Evolutionary conservation across 192 early-diverging fungal species (phyloP).

Genomic region (Entomortierella chlamydospora): DNA sequence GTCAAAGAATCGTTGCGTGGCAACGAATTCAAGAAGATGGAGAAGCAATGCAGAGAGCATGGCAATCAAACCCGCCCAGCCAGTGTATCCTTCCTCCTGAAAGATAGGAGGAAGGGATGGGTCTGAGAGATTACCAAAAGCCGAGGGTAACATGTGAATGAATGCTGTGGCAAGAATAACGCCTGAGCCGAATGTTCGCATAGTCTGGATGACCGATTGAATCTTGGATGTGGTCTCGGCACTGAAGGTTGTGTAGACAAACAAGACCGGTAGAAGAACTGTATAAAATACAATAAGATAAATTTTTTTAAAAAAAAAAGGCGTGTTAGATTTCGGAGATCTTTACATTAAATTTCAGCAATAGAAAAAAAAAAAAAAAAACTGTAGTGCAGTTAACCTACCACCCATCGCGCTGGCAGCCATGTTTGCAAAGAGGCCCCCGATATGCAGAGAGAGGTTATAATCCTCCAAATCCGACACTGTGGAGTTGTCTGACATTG

Average conservation of each 20-base stretch:
- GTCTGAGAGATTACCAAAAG: conserved; percentile 59
- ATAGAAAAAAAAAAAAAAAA: not conserved
- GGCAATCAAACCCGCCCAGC: conserved; percentile 71
- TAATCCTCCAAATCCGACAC: conserved; percentile 14
- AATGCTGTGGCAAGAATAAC: conserved; percentile 84
- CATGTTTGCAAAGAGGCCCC: conserved; percentile 47
- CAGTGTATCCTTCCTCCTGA: conserved; percentile 61
- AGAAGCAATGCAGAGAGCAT: conserved; percentile 76
- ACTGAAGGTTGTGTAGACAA: conserved; percentile 23
- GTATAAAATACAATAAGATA: not conserved
- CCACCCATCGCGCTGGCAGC: conserved; percentile 36
- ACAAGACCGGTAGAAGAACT: conserved; percentile 38
- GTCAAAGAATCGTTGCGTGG: conserved; percentile 43
- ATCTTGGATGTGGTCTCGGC: conserved; percentile 13
- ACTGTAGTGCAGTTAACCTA: no score
- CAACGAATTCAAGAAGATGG: conserved; percentile 73
- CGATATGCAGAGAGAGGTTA: conserved; percentile 33
- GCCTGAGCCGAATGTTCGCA: conserved; percentile 73
- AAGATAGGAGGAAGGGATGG: conserved; percentile 56
- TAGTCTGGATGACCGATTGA: conserved; percentile 49
- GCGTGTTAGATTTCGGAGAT: no score
- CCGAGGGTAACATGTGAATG: conserved; percentile 6
- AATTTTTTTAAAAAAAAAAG: not conserved
- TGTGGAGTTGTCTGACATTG: conserved; percentile 8
- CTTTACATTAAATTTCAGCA: no score